phyloP scores from a whole-genome alignment of 495 filamentous ascomycete genomes.

The Hyphodiscus hymeniophilus region DNA sequence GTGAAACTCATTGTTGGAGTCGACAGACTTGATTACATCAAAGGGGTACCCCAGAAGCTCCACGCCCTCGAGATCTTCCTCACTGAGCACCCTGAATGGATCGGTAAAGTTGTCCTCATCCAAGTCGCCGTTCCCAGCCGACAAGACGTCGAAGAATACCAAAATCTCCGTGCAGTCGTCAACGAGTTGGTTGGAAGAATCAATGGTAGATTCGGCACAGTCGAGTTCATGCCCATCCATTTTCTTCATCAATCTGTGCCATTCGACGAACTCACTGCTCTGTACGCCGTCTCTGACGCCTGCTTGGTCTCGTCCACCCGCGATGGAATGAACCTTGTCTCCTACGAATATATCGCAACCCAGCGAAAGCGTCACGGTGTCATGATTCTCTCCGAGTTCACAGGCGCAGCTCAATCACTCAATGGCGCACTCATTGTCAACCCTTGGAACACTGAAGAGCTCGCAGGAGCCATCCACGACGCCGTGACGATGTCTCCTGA shows the following conservation, averaged over 20 bases:
- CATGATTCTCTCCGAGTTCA: constrained; percentile 88
- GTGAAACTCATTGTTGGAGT: constrained; percentile 89
- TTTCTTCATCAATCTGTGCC: constrained; percentile 87
- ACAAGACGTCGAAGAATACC: constrained; percentile 93
- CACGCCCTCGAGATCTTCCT: constrained; percentile 87
- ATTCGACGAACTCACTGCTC: constrained; percentile 84
- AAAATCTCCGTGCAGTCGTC: constrained; percentile 82
- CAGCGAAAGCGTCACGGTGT: constrained; percentile 77
- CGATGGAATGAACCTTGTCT: constrained; percentile 97
- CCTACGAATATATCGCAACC: constrained; percentile 90
- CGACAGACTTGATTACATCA: constrained; percentile 91
- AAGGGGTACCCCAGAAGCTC: constrained; percentile 90
- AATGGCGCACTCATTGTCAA: constrained; percentile 84
- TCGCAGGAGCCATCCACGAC: constrained; percentile 76
- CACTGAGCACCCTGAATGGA: constrained; percentile 84
- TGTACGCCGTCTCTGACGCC: constrained; percentile 84
- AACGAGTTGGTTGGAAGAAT: constrained; percentile 88
- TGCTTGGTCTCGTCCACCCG: constrained; percentile 85
- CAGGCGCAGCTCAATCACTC: constrained; percentile 80
- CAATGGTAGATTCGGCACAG: constrained; percentile 86
- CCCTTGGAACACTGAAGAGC: constrained; percentile 83
- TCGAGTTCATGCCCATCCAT: constrained; percentile 89
- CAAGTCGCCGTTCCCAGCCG: constrained; percentile 90
- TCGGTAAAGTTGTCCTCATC: constrained; percentile 84
- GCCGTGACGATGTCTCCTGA: constrained; percentile 81